Conservation (phyloP, 257 asterid species). For the Plectranthus barbatus region DNA sequence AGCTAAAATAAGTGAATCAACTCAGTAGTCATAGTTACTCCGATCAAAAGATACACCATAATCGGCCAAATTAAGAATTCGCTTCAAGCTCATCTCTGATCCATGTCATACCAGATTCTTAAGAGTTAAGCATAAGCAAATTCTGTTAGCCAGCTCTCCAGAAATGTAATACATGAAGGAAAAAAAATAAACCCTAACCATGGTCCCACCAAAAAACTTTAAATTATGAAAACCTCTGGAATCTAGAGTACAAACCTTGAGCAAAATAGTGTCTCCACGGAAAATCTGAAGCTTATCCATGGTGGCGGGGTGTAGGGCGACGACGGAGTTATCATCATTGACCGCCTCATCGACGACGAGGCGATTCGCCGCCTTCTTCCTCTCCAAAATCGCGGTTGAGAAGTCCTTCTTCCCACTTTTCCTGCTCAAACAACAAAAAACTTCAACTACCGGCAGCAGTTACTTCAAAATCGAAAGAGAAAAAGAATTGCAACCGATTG, state of each 20-base stretch:
- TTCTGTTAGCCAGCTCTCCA: background rate
- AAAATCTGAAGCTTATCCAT: slow-evolving; percentile 89
- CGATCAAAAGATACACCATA: background rate
- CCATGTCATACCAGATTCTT: background rate
- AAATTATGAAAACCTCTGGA: background rate
- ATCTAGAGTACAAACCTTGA: slow-evolving; percentile 40
- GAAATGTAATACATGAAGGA: background rate
- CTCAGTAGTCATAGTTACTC: background rate
- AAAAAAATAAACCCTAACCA: slow-evolving; percentile 4
- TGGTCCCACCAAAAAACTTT: background rate
- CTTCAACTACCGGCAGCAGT: slow-evolving; percentile 2
- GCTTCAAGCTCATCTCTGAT: background rate
- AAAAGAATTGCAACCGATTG: background rate
- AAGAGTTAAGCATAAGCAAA: background rate
- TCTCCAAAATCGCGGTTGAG: slow-evolving; percentile 81
- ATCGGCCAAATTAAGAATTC: background rate
- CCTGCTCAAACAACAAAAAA: slow-evolving; percentile 22
- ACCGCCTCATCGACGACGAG: slow-evolving; percentile 84
- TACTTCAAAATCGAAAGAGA: background rate
- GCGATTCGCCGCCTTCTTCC: slow-evolving; percentile 81
- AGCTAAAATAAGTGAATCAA: background rate
- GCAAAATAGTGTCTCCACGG: slow-evolving; percentile 74
- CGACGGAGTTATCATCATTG: slow-evolving; percentile 80
- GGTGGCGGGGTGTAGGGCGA: slow-evolving; percentile 63
- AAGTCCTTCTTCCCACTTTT: slow-evolving; percentile 68